Percentiles rank a stretch among this genome's conserved stretches.
Conservation (phyloP, 2,329 filamentous ascomycete species). For the Diaporthe humulicola region DNA sequence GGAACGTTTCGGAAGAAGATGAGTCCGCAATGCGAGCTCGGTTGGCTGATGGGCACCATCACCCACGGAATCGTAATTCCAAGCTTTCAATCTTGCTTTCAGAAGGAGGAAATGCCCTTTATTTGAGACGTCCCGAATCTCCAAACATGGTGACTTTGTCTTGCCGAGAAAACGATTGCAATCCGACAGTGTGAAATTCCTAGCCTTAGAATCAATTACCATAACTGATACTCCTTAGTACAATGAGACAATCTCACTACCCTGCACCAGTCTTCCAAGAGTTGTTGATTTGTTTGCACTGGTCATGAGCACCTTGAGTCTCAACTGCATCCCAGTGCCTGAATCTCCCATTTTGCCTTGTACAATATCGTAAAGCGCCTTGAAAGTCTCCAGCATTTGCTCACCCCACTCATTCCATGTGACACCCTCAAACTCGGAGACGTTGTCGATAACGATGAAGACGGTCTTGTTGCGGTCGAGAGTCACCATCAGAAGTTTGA, state of each 20-base stretch:
- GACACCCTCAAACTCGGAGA: background rate
- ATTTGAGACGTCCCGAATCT: no score
- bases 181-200: no score
- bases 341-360: background rate
- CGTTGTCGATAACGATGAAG: background rate
- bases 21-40: no score
- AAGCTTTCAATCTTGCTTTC: no score
- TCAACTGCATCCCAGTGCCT: background rate
- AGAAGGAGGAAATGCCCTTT: no score
- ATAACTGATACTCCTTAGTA: background rate
- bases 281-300: background rate
- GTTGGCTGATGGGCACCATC: no score
- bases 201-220: background rate
- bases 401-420: background rate
- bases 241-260: background rate
- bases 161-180: no score
- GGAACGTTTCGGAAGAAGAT: no score
- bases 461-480: background rate
- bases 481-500: background rate
- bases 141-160: no score
- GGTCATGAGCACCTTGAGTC: background rate
- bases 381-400: background rate
- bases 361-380: background rate
- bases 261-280: background rate
- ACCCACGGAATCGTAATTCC: no score